Evolutionary conservation across 2,329 filamentous ascomycete genomes (phyloP).

Genomic region (Venturia carpophila): DNA sequence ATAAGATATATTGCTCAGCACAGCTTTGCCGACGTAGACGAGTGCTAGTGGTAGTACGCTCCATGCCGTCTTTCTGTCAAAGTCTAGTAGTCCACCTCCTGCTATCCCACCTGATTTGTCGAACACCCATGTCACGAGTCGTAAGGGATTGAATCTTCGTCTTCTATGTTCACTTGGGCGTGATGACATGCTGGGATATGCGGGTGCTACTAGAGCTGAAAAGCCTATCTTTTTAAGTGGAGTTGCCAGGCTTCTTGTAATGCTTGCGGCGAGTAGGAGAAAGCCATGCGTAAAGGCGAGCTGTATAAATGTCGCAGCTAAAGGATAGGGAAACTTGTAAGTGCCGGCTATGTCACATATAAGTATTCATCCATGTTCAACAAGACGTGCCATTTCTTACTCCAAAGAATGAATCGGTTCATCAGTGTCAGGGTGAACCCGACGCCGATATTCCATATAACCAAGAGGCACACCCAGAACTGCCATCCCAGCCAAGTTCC

Average conservation of each 20-base stretch:
- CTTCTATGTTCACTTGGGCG: slow-evolving; percentile 25
- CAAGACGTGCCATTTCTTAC: slow-evolving; percentile 25
- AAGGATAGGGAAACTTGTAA: slow-evolving; percentile 45
- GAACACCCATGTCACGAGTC: slow-evolving; percentile 24
- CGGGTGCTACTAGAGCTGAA: slow-evolving; percentile 38
- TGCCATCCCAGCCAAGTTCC: slow-evolving; percentile 42
- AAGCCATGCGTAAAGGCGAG: slow-evolving; percentile 44
- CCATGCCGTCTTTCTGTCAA: slow-evolving; percentile 41
- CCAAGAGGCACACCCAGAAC: slow-evolving; percentile 40
- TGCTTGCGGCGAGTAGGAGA: slow-evolving; percentile 40
- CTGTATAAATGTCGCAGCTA: slow-evolving; percentile 44
- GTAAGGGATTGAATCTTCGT: slow-evolving; percentile 25
- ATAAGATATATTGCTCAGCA: slow-evolving; percentile 48
- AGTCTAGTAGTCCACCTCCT: slow-evolving; percentile 48
- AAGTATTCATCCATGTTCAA: slow-evolving; percentile 23
- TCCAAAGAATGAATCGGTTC: slow-evolving; percentile 45
- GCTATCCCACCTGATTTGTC: slow-evolving; percentile 42
- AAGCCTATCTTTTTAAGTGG: slow-evolving; percentile 38
- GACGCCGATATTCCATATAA: slow-evolving; percentile 42
- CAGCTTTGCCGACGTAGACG: slow-evolving; percentile 43
- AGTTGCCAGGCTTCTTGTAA: slow-evolving; percentile 39
- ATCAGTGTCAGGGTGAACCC: slow-evolving; percentile 42
- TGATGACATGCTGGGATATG: slow-evolving; percentile 28
- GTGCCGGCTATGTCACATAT: slow-evolving; percentile 33
- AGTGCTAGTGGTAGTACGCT: slow-evolving; percentile 43